phyloP scores from a whole-genome alignment of 1,139 yeast species.

The Sporopachydermia cereana region DNA sequence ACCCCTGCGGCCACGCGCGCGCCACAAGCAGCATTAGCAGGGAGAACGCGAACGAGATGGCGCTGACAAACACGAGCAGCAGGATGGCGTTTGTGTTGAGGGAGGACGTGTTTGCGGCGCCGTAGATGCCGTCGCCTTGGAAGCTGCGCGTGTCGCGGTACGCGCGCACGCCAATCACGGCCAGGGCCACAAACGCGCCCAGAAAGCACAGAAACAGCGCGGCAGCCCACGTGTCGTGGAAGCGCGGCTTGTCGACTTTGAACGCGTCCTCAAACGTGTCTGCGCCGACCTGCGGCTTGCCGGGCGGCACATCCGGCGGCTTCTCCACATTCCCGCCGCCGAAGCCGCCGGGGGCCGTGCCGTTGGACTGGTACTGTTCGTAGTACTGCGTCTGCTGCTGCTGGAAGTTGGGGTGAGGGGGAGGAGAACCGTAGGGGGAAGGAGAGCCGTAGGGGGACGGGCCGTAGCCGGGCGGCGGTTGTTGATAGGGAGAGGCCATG shows the following conservation, averaged over 20 bases:
- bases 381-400: background rate
- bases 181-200: conserved; percentile 60
- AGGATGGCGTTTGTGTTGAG: conserved; percentile 65
- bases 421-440: too few relatives aligned
- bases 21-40: conserved; percentile 47
- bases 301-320: conserved; percentile 3
- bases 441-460: too few relatives aligned
- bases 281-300: conserved; percentile 21
- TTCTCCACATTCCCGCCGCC: conserved; percentile 1
- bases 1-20: conserved; percentile 49
- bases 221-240: conserved; percentile 60
- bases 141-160: conserved; percentile 42
- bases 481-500: too few relatives aligned
- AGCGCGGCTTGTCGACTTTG: conserved; percentile 42
- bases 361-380: background rate
- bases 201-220: conserved; percentile 49
- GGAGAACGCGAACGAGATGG: conserved; percentile 50
- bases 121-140: conserved; percentile 60
- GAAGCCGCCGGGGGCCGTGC: too few relatives aligned
- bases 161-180: conserved; percentile 56
- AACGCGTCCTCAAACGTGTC: conserved; percentile 49
- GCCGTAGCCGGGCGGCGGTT: too few relatives aligned
- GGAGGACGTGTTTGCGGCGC: conserved; percentile 40
- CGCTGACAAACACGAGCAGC: conserved; percentile 55
- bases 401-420: background rate